Evolutionary conservation across 371 early-diverging fungal species (phyloP), one percentile per base, ranked within the genome.

Genomic region (Sporodiniella umbellata): DNA sequence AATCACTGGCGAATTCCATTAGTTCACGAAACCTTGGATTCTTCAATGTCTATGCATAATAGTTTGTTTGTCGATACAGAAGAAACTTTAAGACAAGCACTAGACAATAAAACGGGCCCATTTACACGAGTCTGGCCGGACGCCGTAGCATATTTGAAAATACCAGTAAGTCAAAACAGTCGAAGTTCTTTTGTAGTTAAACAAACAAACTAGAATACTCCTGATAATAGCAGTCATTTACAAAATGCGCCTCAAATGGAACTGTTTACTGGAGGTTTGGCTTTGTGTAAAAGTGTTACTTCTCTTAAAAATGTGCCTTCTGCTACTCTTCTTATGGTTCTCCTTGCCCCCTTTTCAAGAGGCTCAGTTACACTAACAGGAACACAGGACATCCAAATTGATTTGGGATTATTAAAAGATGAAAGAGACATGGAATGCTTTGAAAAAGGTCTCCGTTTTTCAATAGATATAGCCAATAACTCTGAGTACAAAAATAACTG

Each of bases 1-100:
- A 69, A 70, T 28, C 75, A 73, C 50, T 55, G 66, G 47, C 54
- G 54, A 15, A 53, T 68, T 0, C 57, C 58, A 25, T 24, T 53
- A 11, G 45, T 55, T 3, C 53, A 59, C 35, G 59, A 54, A 24
- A 68, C 65, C 2, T n/a, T 42, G 1, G 8, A 38, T 15, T 43
- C 64, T 2, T 52, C 48, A 2, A 51, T 51, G 30, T 58, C 53
- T 4, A 40, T 65, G 10, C 60, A 65, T 30, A 25, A 33, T 8
- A 25, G 30, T 3, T 30, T 53, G 1, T 54, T 62, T 23, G n/a
- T 33, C 31, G 24, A 35, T n/a, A 33, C 38, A 12, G 19, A 51
- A 1, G 57, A 39, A 8, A 45, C 57, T 0, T 4, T 61, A 0
- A 44, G 62, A 12, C 38, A 33, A 5, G 42, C 48, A n/a, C 19